Base-by-base conservation (phyloP, 345 rosid species). In the Schrenkiella parvula region DNA sequence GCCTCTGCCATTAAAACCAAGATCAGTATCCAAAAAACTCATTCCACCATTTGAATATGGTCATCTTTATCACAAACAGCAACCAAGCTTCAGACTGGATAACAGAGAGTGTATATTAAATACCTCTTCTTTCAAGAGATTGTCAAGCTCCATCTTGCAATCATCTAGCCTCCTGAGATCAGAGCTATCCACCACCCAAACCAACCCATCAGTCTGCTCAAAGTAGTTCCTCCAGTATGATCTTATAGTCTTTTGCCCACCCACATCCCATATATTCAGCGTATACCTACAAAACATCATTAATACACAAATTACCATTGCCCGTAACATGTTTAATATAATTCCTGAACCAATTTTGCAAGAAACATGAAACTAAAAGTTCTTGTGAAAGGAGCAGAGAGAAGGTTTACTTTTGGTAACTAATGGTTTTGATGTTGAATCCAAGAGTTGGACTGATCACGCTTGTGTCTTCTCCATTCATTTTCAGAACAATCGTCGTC, bases 71-170 rank as follows among this genome's bases (percentile, higher is more conserved):
- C 37, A 19, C 2, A 47, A 39, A 41, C 17, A 62, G 54, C 19
- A 62, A 26, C n/a, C 11, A 53, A 50, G 18, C 60, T 46, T 56
- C 22, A 34, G 1, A 37, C 3, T 5, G 19, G n/a, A 55, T 6
- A 31, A 8, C 8, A 22, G 15, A 44, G 1, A 1, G 12, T 25
- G 19, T 0, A n/a, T n/a, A n/a, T 38, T 2, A 4, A 1, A 54
- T 83, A 90, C 99, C 95, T 91, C 96, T 88, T 95, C 99, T 73
- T 91, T 95, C 65, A 95, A 82, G 62, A 95, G 91, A 81, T 95
- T 95, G 56, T 91, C 87, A 68, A 91, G 91, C 52, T 95, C 96
- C 89, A 86, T 78, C 78, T 82, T 88, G 79, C 99, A 95, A 74
- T 93, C 99, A 84, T 89, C 91, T 59, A 93, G 72, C 75, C 97